Percentiles rank a stretch among this genome's conserved stretches.
phyloP scores from a whole-genome alignment of 352 stramenopile species.

The Phytophthora hibernalis region DNA sequence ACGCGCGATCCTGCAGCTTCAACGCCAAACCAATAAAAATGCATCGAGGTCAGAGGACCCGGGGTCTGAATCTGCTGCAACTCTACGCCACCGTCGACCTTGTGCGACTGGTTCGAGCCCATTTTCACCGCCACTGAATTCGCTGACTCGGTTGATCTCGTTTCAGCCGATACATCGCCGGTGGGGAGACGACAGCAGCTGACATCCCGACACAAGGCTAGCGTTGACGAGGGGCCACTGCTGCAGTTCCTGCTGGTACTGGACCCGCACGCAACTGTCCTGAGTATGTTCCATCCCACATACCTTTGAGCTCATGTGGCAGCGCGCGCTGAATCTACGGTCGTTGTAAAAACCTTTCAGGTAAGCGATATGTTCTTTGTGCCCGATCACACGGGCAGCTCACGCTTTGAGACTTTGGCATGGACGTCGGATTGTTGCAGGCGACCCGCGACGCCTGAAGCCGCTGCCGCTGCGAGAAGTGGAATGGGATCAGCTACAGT shows the following conservation, averaged over 20 bases:
- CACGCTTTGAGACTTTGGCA: slow-evolving; percentile 39
- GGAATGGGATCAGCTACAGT: slow-evolving; percentile 23
- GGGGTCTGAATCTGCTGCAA: neutral
- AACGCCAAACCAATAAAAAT: slow-evolving; percentile 5
- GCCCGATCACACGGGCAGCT: slow-evolving; percentile 35
- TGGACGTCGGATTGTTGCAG: slow-evolving; percentile 30
- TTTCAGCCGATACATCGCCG: slow-evolving; percentile 25
- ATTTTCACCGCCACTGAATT: slow-evolving; percentile 9
- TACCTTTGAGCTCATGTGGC: slow-evolving; percentile 36
- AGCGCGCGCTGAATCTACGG: slow-evolving; percentile 28
- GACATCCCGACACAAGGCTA: slow-evolving; percentile 3
- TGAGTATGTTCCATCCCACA: slow-evolving; percentile 36
- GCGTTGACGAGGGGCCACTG: slow-evolving; percentile 7
- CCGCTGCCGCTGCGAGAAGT: slow-evolving; percentile 22
- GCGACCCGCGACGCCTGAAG: slow-evolving; percentile 30
- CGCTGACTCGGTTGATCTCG: slow-evolving; percentile 28
- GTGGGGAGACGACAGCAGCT: slow-evolving; percentile 23
- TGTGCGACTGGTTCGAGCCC: slow-evolving; percentile 35
- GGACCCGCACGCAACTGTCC: slow-evolving; percentile 28
- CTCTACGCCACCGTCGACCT: neutral
- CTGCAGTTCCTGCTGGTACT: slow-evolving; percentile 43
- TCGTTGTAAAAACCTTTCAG: slow-evolving; percentile 10
- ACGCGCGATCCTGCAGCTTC: slow-evolving; percentile 2
- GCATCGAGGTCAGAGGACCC: neutral
- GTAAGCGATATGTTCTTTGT: slow-evolving; percentile 32